Evolutionary conservation across 148 eudicot genomes (phyloP).

Genomic region (Mesembryanthemum crystallinum): DNA sequence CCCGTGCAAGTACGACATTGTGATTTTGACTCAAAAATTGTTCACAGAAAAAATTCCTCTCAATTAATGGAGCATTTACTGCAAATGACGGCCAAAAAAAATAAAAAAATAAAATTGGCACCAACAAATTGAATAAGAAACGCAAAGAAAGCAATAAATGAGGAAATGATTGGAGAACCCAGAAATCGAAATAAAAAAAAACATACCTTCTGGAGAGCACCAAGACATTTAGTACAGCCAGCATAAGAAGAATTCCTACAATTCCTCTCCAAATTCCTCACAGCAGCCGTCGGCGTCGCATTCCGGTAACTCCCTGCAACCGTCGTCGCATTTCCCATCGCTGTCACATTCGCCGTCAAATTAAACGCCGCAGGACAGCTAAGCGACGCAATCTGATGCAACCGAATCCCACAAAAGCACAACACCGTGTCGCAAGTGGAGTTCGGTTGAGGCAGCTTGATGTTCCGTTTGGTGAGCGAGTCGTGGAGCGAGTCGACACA

Average conservation of each 20-base stretch:
- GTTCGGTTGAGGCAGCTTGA: constrained; percentile 65
- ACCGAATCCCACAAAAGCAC: constrained; percentile 86
- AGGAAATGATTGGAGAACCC: constrained; percentile 34
- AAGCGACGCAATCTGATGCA: constrained; percentile 75
- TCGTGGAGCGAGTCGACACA: constrained; percentile 80
- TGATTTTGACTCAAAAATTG: no score
- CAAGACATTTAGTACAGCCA: constrained; percentile 91
- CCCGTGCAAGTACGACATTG: no score
- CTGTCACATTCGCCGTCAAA: constrained; percentile 21
- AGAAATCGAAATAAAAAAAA: no score
- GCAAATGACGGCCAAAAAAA: neutral
- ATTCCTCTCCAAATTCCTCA: constrained; percentile 67
- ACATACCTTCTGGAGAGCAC: constrained; percentile 77
- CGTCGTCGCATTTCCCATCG: constrained; percentile 38
- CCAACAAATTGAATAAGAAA: neutral
- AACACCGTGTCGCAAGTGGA: constrained; percentile 73
- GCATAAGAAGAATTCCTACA: constrained; percentile 85
- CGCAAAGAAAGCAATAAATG: constrained; percentile 22
- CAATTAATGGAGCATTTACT: no score
- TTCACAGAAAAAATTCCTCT: no score
- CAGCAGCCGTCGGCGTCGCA: constrained; percentile 68
- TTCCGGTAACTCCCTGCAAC: constrained; percentile 24
- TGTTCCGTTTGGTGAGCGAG: constrained; percentile 53
- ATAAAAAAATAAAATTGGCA: constrained; percentile 7
- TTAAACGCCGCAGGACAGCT: constrained; percentile 87